These are phyloP conservation scores for Balakata baccata DNA, from an alignment of 345 rosid species.

Conservation along the genomic window DNA sequence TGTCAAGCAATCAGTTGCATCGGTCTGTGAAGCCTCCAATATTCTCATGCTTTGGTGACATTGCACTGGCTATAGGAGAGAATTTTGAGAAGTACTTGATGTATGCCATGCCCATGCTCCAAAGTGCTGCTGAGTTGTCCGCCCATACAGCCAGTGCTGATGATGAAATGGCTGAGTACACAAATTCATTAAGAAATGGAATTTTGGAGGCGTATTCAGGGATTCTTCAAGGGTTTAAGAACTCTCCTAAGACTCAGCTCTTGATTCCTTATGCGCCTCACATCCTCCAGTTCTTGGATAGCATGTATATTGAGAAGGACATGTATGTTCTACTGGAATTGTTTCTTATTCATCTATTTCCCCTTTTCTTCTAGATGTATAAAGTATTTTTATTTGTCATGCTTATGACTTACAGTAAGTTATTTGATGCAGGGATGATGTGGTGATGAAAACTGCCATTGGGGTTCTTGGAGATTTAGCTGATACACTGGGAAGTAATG, in stretches of 20 bases:
- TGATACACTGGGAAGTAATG: slow-evolving; percentile 72
- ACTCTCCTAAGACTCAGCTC: slow-evolving; percentile 64
- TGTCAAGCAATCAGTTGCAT: slow-evolving; percentile 76
- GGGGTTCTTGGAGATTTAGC: slow-evolving; percentile 82
- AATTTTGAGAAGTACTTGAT: slow-evolving; percentile 63
- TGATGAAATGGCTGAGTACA: slow-evolving; percentile 70
- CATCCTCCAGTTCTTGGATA: slow-evolving; percentile 70
- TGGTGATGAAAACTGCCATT: slow-evolving; percentile 75
- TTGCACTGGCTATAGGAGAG: slow-evolving; percentile 71
- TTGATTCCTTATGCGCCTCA: slow-evolving; percentile 66
- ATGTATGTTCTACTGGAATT: slow-evolving; percentile 46
- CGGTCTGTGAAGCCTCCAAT: slow-evolving; percentile 77
- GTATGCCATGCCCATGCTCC: slow-evolving; percentile 78
- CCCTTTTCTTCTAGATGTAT: neutral
- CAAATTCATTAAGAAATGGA: slow-evolving; percentile 67
- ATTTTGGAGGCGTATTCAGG: slow-evolving; percentile 77
- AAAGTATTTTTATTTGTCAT: neutral
- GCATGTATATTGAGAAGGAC: slow-evolving; percentile 75
- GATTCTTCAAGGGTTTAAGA: slow-evolving; percentile 73
- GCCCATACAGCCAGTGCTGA: slow-evolving; percentile 54
- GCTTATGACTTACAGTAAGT: slow-evolving; percentile 9
- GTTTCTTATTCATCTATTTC: neutral
- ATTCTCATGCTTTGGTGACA: slow-evolving; percentile 72
- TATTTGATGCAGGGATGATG: slow-evolving; percentile 53
- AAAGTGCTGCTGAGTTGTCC: slow-evolving; percentile 69